phyloP scores from a whole-genome alignment of 345 rosid genomes.

The Linum lewisii region DNA sequence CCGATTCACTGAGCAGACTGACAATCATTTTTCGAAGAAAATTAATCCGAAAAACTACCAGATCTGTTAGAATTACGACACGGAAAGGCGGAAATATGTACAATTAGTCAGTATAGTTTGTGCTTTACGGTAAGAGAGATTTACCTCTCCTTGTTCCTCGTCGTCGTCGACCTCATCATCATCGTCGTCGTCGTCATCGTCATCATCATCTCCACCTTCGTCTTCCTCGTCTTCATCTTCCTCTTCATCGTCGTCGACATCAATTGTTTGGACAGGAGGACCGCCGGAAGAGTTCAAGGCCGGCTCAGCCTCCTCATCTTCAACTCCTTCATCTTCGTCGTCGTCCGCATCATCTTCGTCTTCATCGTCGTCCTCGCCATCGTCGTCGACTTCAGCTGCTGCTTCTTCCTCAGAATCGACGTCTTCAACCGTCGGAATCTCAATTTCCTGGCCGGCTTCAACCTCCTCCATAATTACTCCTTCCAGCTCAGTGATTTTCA shows the following conservation, averaged over 20 bases:
- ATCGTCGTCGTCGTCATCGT: slow-evolving; percentile 39
- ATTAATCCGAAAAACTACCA: too few relatives aligned
- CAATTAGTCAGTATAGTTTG: too few relatives aligned
- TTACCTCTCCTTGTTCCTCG: slow-evolving; percentile 15
- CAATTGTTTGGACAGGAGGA: slow-evolving; percentile 38
- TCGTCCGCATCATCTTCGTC: slow-evolving; percentile 31
- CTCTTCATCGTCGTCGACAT: slow-evolving; percentile 49
- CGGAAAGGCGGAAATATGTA: too few relatives aligned
- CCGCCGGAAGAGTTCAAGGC: slow-evolving; percentile 44
- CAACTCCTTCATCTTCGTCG: slow-evolving; percentile 18
- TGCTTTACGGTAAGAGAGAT: not conserved
- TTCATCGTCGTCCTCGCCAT: slow-evolving; percentile 32
- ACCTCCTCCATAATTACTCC: slow-evolving; percentile 25
- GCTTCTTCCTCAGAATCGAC: slow-evolving; percentile 16
- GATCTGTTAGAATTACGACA: too few relatives aligned
- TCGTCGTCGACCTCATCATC: slow-evolving; percentile 39
- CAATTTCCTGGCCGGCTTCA: slow-evolving; percentile 11
- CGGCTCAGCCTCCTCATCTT: slow-evolving; percentile 46
- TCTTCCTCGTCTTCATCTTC: slow-evolving; percentile 43
- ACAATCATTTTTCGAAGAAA: too few relatives aligned
- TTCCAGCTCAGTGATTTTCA: slow-evolving; percentile 45
- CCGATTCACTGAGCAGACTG: too few relatives aligned
- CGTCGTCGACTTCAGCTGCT: slow-evolving; percentile 15
- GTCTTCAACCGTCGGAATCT: slow-evolving; percentile 3
- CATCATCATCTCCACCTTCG: slow-evolving; percentile 36